Evolutionary conservation across 1,284 basidiomycete genomes (phyloP), one percentile per base, ranked within the genome.

Genomic region (Tilletia horrida): DNA sequence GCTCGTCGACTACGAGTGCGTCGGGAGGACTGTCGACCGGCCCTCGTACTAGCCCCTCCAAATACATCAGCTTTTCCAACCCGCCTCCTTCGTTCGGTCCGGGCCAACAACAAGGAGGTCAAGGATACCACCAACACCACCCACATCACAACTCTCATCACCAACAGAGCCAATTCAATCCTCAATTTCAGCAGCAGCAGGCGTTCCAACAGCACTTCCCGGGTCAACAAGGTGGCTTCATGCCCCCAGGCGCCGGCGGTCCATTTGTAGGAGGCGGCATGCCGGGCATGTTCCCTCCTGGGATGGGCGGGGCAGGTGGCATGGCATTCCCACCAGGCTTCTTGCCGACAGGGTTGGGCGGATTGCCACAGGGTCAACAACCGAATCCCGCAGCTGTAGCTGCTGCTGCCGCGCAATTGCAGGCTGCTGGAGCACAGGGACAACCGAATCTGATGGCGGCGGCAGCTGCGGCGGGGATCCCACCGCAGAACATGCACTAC

Each of bases 241-340:
- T 40, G 35, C 35, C 35, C 11, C 35, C 35, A 23, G 45, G 45
- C 16, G 16, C 21, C 45, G 45, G 45, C 16, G 45, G 45, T 6
- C 18, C 45, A 23, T 48, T 48, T 23, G 18, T 23, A 18, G 18
- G 14, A 6, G 55, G 29, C 2, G 55, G 27, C 16, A 31, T 35
- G 55, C 29, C 55, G 13, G 55, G 55, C 14, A n/a, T 40, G 11
- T 40, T 40, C 11, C 35, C 35, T 31, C 27, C 27, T 14, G 55
- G 55, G 3, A 35, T 57, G 52, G 14, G n/a, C n/a, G n/a, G 3
- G 23, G 55, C 27, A 31, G 55, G 9, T 1, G 29, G 55, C 29
- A 31, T 16, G 55, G 27, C 27, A 35, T 59, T 59, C 29, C 55
- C 55, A 59, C 55, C 61, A 13, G 61, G 61, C 42, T 62, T 62